These are phyloP conservation scores for Leishmania lainsoni DNA, from an alignment of 208 protist genomes.

Conservation along the genomic window DNA sequence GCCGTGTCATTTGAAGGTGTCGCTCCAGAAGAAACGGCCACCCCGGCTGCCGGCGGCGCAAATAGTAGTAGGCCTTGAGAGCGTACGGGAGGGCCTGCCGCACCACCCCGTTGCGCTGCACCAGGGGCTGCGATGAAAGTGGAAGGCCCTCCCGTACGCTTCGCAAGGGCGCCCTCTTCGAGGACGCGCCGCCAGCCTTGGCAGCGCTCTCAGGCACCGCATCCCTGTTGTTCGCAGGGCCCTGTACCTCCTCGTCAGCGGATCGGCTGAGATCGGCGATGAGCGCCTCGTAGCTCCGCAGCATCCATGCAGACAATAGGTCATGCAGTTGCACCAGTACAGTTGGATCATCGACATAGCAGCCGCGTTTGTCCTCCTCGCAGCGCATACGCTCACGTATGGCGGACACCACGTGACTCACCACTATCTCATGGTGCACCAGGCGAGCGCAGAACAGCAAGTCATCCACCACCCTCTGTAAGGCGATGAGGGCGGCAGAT, in stretches of 20 bases:
- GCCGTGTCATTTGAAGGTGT: background rate
- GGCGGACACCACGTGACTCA: constrained; percentile 22
- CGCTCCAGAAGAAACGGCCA: constrained; percentile 29
- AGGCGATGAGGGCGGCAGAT: constrained; percentile 9
- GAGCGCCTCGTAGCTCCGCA: constrained; percentile 19
- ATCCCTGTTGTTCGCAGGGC: background rate
- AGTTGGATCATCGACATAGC: constrained; percentile 21
- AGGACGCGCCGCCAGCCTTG: background rate
- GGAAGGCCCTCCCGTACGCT: background rate
- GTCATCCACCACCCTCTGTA: constrained; percentile 16
- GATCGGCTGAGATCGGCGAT: constrained; percentile 12
- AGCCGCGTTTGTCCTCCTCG: background rate
- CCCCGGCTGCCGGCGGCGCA: constrained; percentile 23
- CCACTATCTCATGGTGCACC: constrained; percentile 24
- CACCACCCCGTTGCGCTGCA: constrained; percentile 5
- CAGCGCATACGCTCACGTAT: constrained; percentile 13
- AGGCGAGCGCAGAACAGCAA: constrained; percentile 16
- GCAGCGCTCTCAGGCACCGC: background rate
- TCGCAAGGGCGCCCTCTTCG: background rate
- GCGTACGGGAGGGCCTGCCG: constrained; percentile 12
- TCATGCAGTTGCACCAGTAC: constrained; percentile 16
- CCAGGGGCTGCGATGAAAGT: background rate
- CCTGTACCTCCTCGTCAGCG: background rate
- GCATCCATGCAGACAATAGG: constrained; percentile 25
- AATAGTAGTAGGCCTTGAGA: constrained; percentile 38